Evolutionary conservation across 129 eudicot species (phyloP).

Genomic region (Saposhnikovia divaricata): DNA sequence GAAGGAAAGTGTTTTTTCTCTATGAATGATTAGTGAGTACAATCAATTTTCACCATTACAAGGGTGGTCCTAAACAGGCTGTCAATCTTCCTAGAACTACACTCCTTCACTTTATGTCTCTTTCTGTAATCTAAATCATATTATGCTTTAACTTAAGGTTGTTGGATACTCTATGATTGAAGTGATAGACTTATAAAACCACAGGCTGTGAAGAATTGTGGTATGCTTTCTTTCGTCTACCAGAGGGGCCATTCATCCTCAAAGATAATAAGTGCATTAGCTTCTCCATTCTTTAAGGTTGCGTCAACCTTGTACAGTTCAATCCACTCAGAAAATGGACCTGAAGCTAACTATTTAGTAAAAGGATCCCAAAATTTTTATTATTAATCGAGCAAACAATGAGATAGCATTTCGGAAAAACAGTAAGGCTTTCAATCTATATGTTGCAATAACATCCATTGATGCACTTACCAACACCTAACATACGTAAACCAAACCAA

Average conservation of each 20-base stretch:
- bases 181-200: neutral
- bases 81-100: constrained; percentile 4
- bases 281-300: constrained; percentile 7
- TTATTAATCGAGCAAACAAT: neutral
- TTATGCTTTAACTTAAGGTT: constrained; percentile 6
- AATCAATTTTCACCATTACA: neutral
- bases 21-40: neutral
- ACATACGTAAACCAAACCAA: neutral
- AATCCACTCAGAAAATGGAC: constrained; percentile 1
- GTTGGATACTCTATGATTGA: neutral
- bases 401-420: neutral
- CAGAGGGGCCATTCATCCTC: constrained; percentile 4
- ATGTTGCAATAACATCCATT: neutral
- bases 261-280: neutral
- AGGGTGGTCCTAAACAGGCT: constrained; percentile 4
- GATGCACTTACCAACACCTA: neutral
- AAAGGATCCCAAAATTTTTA: neutral
- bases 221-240: neutral
- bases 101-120: constrained; percentile 4
- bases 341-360: neutral
- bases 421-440: neutral
- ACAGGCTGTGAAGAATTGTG: neutral
- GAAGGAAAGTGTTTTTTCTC: constrained; percentile 7
- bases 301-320: constrained; percentile 8
- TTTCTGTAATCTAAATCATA: constrained; percentile 2